These are phyloP conservation scores for Saccharomycopsis sp. DNA, from an alignment of 805 yeast species.

Conservation along the genomic window DNA sequence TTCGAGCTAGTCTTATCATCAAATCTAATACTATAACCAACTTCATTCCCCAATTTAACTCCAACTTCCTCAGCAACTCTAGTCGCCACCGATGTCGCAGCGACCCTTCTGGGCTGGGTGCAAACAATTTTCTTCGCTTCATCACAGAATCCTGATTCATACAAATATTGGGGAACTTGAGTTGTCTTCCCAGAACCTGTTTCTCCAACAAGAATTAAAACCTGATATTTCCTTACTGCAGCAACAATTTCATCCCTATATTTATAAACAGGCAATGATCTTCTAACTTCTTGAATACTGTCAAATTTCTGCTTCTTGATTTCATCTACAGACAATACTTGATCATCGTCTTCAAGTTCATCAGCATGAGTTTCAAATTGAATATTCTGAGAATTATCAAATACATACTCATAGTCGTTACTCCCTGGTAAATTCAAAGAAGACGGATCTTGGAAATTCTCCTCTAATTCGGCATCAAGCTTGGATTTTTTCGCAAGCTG, in stretches of 20 bases:
- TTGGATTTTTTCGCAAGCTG: constrained; percentile 30
- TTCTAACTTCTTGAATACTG: constrained; percentile 45
- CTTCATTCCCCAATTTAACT: constrained; percentile 71
- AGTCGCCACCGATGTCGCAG: constrained; percentile 84
- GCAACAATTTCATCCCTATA: constrained; percentile 53
- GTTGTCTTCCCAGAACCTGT: constrained; percentile 96
- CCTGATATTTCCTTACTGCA: constrained; percentile 57
- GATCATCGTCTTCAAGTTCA: constrained; percentile 23
- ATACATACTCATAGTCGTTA: constrained; percentile 66
- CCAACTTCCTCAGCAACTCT: constrained; percentile 90
- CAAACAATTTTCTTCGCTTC: constrained; percentile 65
- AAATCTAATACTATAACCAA: constrained; percentile 84
- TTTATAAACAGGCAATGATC: constrained; percentile 67
- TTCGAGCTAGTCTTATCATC: constrained; percentile 64
- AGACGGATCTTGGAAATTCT: constrained; percentile 31
- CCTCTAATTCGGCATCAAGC: constrained; percentile 25
- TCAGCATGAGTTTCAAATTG: constrained; percentile 41
- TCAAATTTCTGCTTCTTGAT: constrained; percentile 17
- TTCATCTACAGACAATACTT: constrained; percentile 31
- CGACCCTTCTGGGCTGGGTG: constrained; percentile 94
- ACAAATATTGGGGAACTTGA: constrained; percentile 80
- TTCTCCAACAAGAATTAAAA: constrained; percentile 73
- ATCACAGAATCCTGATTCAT: constrained; percentile 71
- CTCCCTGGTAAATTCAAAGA: constrained; percentile 36
- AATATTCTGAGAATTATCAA: constrained; percentile 58